Percentiles rank a stretch among this genome's conserved stretches.
Conservation (phyloP, 2,329 filamentous ascomycete species). For the Aspergillus sp. region DNA sequence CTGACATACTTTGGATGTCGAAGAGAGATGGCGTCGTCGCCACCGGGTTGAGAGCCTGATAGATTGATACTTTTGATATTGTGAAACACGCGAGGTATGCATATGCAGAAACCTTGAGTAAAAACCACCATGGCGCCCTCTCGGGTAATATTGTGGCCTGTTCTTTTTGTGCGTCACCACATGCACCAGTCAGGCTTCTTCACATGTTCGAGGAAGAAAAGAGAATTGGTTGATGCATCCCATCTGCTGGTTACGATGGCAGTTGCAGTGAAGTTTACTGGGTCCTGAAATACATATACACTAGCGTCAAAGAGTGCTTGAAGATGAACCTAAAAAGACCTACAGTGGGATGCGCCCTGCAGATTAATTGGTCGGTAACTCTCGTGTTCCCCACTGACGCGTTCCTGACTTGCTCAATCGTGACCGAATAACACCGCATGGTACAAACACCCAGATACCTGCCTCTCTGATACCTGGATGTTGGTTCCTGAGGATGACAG, state of each 20-base stretch:
- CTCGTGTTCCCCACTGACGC: constrained; percentile 26
- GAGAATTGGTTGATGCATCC: neutral
- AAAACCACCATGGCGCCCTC: neutral
- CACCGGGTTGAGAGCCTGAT: no score
- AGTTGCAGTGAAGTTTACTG: neutral
- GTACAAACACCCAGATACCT: no score
- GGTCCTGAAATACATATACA: constrained; percentile 12
- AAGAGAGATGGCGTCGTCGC: no score
- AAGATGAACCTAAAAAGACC: constrained; percentile 16
- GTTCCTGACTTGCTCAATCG: constrained; percentile 27
- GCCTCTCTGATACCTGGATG: neutral
- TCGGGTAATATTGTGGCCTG: no score
- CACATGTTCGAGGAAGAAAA: neutral
- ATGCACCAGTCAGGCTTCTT: neutral
- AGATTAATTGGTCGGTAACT: constrained; percentile 18
- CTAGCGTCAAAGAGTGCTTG: constrained; percentile 8
- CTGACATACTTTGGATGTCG: no score
- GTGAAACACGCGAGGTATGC: neutral
- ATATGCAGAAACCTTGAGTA: neutral
- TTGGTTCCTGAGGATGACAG: neutral
- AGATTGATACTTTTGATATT: neutral
- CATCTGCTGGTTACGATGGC: neutral
- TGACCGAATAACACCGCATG: constrained; percentile 8
- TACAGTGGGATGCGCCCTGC: constrained; percentile 10
- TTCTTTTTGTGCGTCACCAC: no score